These are phyloP conservation scores for Dendrobium huoshanense DNA, from an alignment of 106 monocot genomes.

Conservation along the genomic window DNA sequence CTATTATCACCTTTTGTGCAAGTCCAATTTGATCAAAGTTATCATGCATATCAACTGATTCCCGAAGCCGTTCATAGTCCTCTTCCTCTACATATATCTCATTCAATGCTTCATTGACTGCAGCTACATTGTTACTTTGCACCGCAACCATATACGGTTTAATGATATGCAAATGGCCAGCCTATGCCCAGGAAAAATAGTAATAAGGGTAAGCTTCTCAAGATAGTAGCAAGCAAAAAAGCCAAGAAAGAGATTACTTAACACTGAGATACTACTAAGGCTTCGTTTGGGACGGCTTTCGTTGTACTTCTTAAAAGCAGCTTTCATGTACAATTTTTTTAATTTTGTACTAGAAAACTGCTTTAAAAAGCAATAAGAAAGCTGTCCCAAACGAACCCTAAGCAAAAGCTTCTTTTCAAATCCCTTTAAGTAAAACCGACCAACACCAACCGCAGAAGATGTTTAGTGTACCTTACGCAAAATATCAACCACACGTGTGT, in stretches of 20 bases:
- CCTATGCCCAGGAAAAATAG: conserved; percentile 29
- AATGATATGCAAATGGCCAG: conserved; percentile 83
- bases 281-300: too few relatives aligned
- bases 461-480: conserved; percentile 61
- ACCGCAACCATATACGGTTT: conserved; percentile 99
- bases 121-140: conserved; percentile 94
- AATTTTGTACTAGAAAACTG: too few relatives aligned
- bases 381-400: too few relatives aligned
- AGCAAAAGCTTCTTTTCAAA: not conserved
- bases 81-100: conserved; percentile 98
- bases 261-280: too few relatives aligned
- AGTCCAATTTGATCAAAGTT: conserved; percentile 99
- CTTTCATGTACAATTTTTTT: too few relatives aligned
- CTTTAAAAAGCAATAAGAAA: too few relatives aligned
- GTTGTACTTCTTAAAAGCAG: too few relatives aligned
- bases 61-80: conserved; percentile 87
- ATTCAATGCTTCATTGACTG: conserved; percentile 98
- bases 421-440: not conserved
- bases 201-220: not conserved
- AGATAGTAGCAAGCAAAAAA: not conserved
- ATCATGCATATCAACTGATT: conserved; percentile 96
- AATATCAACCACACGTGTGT: conserved; percentile 93
- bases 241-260: too few relatives aligned
- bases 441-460: not conserved
- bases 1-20: conserved; percentile 76